Conservation (phyloP, 2,329 filamentous ascomycete species). For the Botrytis elliptica region DNA sequence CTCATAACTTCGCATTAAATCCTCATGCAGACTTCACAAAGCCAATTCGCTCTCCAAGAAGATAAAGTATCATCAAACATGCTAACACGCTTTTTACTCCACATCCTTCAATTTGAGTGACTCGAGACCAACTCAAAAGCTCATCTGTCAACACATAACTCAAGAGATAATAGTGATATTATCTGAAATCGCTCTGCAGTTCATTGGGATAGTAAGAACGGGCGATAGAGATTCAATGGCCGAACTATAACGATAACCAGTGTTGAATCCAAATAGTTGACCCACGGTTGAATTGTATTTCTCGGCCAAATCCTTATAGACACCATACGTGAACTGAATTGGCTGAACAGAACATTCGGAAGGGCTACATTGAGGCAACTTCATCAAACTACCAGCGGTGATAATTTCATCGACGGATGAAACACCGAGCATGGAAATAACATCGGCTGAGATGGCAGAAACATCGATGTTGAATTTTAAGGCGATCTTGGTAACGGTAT, state of each 20-base stretch:
- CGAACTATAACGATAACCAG: background rate
- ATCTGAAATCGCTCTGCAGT: conserved; percentile 6
- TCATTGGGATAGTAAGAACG: background rate
- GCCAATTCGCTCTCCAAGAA: background rate
- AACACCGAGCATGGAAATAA: background rate
- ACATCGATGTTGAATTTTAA: background rate
- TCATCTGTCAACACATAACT: background rate
- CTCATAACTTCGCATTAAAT: no score
- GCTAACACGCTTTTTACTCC: background rate
- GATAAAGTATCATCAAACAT: background rate
- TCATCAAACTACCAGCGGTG: background rate
- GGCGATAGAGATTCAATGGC: background rate
- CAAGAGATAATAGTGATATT: background rate
- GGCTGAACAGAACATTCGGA: conserved; percentile 1
- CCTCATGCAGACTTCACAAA: background rate
- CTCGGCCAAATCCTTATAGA: conserved; percentile 3
- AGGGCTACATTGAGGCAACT: background rate
- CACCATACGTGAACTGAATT: background rate
- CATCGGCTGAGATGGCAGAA: background rate
- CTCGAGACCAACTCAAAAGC: no score
- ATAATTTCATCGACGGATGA: background rate
- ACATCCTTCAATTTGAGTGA: background rate
- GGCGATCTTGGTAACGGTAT: background rate
- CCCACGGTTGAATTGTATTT: background rate
- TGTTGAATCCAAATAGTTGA: background rate